Evolutionary conservation across 2,329 filamentous ascomycete genomes (phyloP).

Genomic region (Botrytis fragariae): DNA sequence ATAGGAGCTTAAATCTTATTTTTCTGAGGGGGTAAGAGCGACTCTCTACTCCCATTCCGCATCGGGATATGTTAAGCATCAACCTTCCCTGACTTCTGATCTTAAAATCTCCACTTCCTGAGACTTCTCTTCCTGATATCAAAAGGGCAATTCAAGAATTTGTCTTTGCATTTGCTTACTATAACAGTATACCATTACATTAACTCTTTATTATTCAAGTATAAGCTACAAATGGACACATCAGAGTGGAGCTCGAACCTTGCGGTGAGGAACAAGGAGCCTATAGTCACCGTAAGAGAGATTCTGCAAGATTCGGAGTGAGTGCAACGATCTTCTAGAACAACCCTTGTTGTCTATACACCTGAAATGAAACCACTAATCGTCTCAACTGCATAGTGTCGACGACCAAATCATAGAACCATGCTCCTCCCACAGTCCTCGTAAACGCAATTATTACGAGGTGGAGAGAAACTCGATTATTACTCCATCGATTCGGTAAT

Average conservation of each 20-base stretch:
- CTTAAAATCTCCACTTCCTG: neutral
- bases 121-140: neutral
- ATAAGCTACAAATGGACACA: neutral
- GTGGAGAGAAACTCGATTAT: neutral
- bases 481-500: conserved; percentile 4
- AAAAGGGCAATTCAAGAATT: neutral
- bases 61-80: neutral
- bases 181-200: neutral
- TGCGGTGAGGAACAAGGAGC: conserved; percentile 2
- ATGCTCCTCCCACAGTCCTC: neutral
- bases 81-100: neutral
- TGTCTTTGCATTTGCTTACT: neutral
- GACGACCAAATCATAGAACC: neutral
- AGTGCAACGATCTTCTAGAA: neutral
- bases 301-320: neutral
- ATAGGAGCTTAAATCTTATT: neutral
- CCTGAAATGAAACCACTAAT: neutral
- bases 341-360: neutral
- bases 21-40: neutral
- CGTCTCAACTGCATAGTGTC: neutral
- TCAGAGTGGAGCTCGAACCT: neutral
- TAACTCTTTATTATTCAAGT: neutral
- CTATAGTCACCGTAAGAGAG: conserved; percentile 8
- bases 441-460: neutral
- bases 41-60: neutral